These are phyloP conservation scores for Fusarium domesticum DNA, from an alignment of 2,329 filamentous ascomycete genomes.

Conservation along the genomic window DNA sequence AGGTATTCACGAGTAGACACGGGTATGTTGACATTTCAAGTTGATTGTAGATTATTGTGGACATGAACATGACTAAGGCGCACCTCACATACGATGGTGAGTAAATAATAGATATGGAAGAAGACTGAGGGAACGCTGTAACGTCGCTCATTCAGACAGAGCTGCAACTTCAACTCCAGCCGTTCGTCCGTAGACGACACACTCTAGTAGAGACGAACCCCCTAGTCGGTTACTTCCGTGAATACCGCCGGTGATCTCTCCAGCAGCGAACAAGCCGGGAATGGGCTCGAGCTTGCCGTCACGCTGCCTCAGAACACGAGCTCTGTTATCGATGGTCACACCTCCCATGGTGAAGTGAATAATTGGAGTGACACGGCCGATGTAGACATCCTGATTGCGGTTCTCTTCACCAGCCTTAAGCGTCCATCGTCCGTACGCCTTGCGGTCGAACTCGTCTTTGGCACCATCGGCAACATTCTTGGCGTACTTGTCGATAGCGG, in stretches of 20 bases:
- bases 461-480: conserved; percentile 39
- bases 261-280: conserved; percentile 58
- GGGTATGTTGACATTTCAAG: too few species aligned
- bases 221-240: conserved; percentile 62
- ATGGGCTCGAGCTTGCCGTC: conserved; percentile 42
- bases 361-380: conserved; percentile 60
- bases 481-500: conserved; percentile 49
- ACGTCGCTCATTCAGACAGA: conserved; percentile 1
- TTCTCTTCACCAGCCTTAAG: conserved; percentile 43
- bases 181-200: conserved; percentile 60
- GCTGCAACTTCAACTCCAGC: conserved; percentile 42
- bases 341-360: conserved; percentile 68
- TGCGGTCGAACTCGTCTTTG: conserved; percentile 47
- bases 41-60: too few species aligned
- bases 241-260: conserved; percentile 62
- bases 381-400: conserved; percentile 51
- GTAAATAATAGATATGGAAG: not conserved
- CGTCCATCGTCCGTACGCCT: conserved; percentile 54
- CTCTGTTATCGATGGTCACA: conserved; percentile 52
- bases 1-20: too few species aligned
- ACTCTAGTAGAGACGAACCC: conserved; percentile 60
- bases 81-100: conserved; percentile 22
- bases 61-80: conserved; percentile 3
- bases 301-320: conserved; percentile 45
- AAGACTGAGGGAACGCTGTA: not conserved